Conservation (phyloP, 2,329 filamentous ascomycete genomes). For the Fusarium falciforme region DNA sequence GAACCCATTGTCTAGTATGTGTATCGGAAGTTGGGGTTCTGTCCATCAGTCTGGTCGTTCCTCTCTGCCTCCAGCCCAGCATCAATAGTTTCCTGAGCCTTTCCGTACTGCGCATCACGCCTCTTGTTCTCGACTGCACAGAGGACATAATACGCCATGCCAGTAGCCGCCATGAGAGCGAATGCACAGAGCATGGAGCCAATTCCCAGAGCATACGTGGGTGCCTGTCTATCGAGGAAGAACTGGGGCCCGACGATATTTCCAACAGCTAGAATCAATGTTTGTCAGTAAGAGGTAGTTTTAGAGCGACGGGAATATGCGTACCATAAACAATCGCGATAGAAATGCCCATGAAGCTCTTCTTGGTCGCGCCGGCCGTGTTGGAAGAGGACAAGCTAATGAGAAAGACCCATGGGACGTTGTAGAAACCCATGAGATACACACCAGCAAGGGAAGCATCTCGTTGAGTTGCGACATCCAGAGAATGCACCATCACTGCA, state of each 20-base stretch:
- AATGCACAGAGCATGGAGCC: conserved; percentile 41
- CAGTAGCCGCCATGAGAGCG: conserved; percentile 31
- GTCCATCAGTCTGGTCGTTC: conserved; percentile 13
- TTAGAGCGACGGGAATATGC: neutral
- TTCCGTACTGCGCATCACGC: conserved; percentile 13
- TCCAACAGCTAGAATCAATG: conserved; percentile 29
- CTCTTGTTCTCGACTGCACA: neutral
- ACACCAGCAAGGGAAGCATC: conserved; percentile 43
- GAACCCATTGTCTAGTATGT: conserved; percentile 2
- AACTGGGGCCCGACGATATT: conserved; percentile 45
- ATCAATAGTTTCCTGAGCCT: neutral
- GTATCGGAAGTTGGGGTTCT: conserved; percentile 25
- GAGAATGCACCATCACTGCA: conserved; percentile 39
- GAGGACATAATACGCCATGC: neutral
- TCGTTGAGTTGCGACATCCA: conserved; percentile 29
- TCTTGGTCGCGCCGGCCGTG: conserved; percentile 43
- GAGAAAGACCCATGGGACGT: conserved; percentile 43
- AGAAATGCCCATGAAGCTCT: conserved; percentile 42
- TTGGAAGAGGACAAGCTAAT: conserved; percentile 38
- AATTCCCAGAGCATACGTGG: conserved; percentile 35
- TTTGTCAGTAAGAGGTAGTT: neutral
- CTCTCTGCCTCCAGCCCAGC: conserved; percentile 5
- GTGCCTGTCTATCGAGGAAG: conserved; percentile 38
- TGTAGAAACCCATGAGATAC: conserved; percentile 47
- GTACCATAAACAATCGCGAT: conserved; percentile 41